Evolutionary conservation across 345 rosid genomes (phyloP).

Genomic region (Schrenkiella parvula): DNA sequence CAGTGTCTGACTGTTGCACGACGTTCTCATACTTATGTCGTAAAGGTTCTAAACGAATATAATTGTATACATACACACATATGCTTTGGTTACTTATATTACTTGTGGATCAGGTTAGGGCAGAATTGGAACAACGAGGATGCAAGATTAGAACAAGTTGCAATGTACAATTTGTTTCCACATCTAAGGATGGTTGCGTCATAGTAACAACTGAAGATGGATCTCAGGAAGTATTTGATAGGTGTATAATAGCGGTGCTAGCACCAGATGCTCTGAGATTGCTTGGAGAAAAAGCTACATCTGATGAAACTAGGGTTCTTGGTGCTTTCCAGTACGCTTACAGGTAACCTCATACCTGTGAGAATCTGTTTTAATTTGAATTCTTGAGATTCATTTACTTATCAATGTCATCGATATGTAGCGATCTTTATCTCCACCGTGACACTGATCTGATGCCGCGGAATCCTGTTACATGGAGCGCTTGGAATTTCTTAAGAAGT

Average conservation of each 20-base stretch:
- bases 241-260: conserved; percentile 55
- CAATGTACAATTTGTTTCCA: conserved; percentile 45
- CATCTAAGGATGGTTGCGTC: conserved; percentile 42
- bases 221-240: conserved; percentile 34
- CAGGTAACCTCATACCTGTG: conserved; percentile 32
- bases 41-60: conserved; percentile 37
- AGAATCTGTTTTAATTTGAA: neutral
- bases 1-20: conserved; percentile 68
- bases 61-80: neutral
- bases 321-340: conserved; percentile 77
- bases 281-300: conserved; percentile 54
- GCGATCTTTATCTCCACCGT: conserved; percentile 66
- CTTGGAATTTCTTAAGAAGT: conserved; percentile 70
- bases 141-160: conserved; percentile 53
- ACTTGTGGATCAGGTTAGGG: conserved; percentile 41
- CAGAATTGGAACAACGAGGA: conserved; percentile 50
- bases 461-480: conserved; percentile 73
- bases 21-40: conserved; percentile 54
- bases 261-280: conserved; percentile 66
- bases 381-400: neutral
- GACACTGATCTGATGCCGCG: conserved; percentile 72
- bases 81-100: neutral
- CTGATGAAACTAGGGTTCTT: conserved; percentile 57
- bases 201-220: conserved; percentile 41
- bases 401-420: conserved; percentile 25